A percentile compares a stretch with the other conserved stretches of the same genome.
Conservation (phyloP, 2,329 filamentous ascomycete species). For the Raffaelea ambrosiae region DNA sequence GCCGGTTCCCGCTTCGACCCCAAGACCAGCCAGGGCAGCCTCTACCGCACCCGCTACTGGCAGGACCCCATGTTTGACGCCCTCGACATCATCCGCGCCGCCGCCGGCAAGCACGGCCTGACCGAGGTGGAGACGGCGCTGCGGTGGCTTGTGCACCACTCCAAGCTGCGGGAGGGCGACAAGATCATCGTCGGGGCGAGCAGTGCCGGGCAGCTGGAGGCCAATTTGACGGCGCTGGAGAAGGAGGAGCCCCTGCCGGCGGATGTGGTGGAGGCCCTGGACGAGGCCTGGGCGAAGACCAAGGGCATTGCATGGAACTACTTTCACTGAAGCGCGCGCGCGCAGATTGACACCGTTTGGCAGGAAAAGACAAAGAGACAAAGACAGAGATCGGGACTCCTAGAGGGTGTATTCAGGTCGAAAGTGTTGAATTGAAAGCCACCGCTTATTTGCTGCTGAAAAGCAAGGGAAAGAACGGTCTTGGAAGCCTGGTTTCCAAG, state of each 20-base stretch:
- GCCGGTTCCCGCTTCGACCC: constrained; percentile 14
- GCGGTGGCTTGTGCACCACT: constrained; percentile 30
- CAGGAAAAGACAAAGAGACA: too few species aligned
- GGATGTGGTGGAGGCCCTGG: constrained; percentile 38
- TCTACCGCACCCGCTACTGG: constrained; percentile 10
- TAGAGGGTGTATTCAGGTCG: too few species aligned
- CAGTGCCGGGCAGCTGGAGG: constrained; percentile 24
- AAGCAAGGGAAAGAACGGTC: too few species aligned
- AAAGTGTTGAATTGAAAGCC: too few species aligned
- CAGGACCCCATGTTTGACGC: constrained; percentile 30
- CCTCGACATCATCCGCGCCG: constrained; percentile 8
- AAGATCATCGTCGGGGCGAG: constrained; percentile 26
- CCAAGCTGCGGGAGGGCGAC: constrained; percentile 25
- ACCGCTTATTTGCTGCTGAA: too few species aligned
- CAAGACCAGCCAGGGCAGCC: constrained; percentile 35
- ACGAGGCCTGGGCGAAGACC: constrained; percentile 65
- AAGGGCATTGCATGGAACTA: constrained; percentile 31
- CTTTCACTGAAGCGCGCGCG: too few species aligned
- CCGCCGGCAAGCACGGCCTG: constrained; percentile 5
- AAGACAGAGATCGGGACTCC: too few species aligned
- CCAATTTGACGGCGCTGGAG: constrained; percentile 25
- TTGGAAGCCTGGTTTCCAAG: too few species aligned
- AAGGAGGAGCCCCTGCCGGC: constrained; percentile 29
- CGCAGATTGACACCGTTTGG: too few species aligned
- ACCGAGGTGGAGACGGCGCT: constrained; percentile 20